phyloP scores from a whole-genome alignment of 1,284 basidiomycete genomes.

The Earliella scabrosa region DNA sequence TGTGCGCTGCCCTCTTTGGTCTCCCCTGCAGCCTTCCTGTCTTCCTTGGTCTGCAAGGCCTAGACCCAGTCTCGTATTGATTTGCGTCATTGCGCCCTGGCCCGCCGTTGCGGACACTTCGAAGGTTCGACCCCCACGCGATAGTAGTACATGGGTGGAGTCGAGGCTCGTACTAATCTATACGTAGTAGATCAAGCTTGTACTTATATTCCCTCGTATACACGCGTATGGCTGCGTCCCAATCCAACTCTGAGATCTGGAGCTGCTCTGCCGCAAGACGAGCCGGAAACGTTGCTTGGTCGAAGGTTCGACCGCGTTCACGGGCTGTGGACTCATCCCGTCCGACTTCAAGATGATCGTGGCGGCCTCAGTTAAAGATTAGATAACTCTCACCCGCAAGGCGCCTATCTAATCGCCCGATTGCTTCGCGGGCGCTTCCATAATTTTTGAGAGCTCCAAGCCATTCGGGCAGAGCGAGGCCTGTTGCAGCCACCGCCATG shows the following conservation, averaged over 20 bases:
- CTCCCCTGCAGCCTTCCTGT: not conserved
- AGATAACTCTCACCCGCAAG: constrained; percentile 9
- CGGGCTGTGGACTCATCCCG: too few species aligned
- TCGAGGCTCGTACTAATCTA: not conserved
- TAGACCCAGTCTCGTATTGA: not conserved
- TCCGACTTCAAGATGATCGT: too few species aligned
- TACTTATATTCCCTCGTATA: too few species aligned
- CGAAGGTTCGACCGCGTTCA: too few species aligned
- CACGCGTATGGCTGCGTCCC: too few species aligned
- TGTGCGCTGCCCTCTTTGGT: constrained; percentile 14
- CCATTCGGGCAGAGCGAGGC: not conserved
- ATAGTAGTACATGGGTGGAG: not conserved
- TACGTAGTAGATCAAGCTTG: not conserved
- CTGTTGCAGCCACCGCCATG: constrained; percentile 45
- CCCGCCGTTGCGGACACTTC: not conserved
- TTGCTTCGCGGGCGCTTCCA: constrained; percentile 5
- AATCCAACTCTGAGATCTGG: too few species aligned
- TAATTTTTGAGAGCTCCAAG: constrained; percentile 18
- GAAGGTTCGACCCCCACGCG: not conserved
- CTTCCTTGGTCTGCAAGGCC: not conserved
- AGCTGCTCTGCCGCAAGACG: too few species aligned
- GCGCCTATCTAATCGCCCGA: constrained; percentile 21
- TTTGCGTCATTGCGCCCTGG: constrained; percentile 20
- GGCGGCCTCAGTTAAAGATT: not conserved
- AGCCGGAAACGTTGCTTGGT: too few species aligned